A percentile compares a stretch with the other conserved stretches of the same genome.
phyloP scores from a whole-genome alignment of 371 early-diverging fungal species.

The Rhizopus arrhizus region DNA sequence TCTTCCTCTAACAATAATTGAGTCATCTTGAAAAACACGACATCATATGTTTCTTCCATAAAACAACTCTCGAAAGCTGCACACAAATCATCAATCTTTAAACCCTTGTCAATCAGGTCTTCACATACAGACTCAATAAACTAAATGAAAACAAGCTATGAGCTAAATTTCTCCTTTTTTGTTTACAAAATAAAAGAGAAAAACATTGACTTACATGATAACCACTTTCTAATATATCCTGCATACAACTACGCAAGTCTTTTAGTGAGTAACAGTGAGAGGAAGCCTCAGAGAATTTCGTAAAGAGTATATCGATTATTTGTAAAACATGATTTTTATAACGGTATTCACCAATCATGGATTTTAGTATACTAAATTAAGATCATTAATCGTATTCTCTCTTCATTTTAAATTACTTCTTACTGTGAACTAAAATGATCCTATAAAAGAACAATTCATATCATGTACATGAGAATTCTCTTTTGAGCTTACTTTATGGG shows the following conservation, averaged over 20 bases:
- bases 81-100: conserved; percentile 17
- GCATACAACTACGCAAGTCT: conserved; percentile 8
- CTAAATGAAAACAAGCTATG: neutral
- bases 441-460: neutral
- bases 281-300: conserved; percentile 11
- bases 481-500: too few species aligned
- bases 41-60: conserved; percentile 58
- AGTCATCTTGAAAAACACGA: conserved; percentile 56
- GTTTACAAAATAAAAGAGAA: too few species aligned
- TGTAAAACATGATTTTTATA: neutral
- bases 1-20: conserved; percentile 43
- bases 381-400: too few species aligned
- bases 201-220: conserved; percentile 1
- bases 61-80: conserved; percentile 43
- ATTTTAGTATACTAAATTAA: neutral
- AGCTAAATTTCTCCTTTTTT: neutral
- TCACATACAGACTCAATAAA: neutral
- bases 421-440: neutral
- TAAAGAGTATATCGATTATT: conserved; percentile 1
- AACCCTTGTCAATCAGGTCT: conserved; percentile 1
- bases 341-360: neutral
- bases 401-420: neutral
- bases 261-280: conserved; percentile 3
- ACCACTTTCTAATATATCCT: conserved; percentile 7
- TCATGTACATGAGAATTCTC: too few species aligned